These are phyloP conservation scores for Alternaria burnsii DNA, from an alignment of 2,329 filamentous ascomycete genomes.

Conservation along the genomic window DNA sequence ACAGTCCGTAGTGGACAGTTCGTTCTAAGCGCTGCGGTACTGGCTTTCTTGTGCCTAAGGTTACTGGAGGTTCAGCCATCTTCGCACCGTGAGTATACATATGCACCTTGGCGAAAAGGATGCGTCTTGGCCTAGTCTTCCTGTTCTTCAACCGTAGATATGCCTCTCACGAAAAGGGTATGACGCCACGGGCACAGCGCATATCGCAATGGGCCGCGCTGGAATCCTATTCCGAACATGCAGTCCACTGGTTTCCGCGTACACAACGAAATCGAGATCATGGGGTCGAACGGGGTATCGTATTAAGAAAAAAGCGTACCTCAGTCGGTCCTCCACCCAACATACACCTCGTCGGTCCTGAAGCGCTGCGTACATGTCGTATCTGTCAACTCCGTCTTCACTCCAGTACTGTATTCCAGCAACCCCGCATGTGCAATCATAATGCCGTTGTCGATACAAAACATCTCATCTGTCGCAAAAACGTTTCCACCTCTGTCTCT, in stretches of 20 bases:
- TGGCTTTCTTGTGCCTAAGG: too few relatives aligned
- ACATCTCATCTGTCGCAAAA: conserved; percentile 94
- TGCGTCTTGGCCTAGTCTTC: too few relatives aligned
- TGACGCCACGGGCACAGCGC: neutral
- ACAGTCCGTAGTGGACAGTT: too few relatives aligned
- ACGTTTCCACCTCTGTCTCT: conserved; percentile 86
- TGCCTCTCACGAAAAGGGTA: neutral
- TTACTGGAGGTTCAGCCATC: too few relatives aligned
- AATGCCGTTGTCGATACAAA: conserved; percentile 99
- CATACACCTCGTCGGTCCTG: conserved; percentile 60
- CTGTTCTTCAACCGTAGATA: too few relatives aligned
- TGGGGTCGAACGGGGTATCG: conserved; percentile 15
- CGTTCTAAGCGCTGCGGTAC: too few relatives aligned
- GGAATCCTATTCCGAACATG: neutral
- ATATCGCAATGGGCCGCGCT: neutral
- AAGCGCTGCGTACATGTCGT: conserved; percentile 71
- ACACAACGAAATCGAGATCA: neutral
- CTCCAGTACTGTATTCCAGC: conserved; percentile 83
- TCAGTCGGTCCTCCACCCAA: conserved; percentile 58
- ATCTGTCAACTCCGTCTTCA: conserved; percentile 77
- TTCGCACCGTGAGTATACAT: too few relatives aligned
- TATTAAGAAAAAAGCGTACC: conserved; percentile 7
- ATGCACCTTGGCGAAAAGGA: too few relatives aligned
- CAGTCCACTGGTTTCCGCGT: neutral
- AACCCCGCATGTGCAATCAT: conserved; percentile 99